Percentiles rank a stretch among this genome's conserved stretches.
Conservation (phyloP, 1,284 basidiomycete genomes). For the Fomitopsis betulina region DNA sequence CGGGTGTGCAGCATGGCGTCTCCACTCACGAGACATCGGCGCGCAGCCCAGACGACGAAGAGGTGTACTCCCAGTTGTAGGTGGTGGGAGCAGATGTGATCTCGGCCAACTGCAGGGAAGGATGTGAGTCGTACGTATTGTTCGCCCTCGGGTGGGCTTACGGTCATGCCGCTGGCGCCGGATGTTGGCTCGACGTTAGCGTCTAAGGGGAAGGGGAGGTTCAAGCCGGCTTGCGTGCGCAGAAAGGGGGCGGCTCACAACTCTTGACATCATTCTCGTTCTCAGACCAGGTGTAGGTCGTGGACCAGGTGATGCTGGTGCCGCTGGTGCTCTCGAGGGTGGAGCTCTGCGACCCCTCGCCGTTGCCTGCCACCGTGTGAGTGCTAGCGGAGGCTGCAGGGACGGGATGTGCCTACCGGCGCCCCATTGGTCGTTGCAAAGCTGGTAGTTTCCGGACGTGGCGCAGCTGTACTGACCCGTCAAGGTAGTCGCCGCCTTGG, state of each 20-base stretch:
- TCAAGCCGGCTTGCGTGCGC: background rate
- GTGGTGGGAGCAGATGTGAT: slow-evolving; percentile 37
- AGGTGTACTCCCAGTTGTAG: slow-evolving; percentile 48
- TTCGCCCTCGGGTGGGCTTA: background rate
- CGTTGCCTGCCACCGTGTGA: slow-evolving; percentile 26
- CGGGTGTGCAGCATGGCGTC: background rate
- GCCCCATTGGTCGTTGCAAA: slow-evolving; percentile 59
- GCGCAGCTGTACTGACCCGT: slow-evolving; percentile 41
- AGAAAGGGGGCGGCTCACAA: slow-evolving; percentile 32
- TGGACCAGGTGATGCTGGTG: slow-evolving; percentile 46
- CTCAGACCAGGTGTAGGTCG: slow-evolving; percentile 52
- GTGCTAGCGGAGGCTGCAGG: background rate
- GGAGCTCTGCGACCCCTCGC: slow-evolving; percentile 46
- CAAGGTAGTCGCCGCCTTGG: slow-evolving; percentile 15
- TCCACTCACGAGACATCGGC: slow-evolving; percentile 48
- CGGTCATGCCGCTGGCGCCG: slow-evolving; percentile 2
- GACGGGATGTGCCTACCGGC: slow-evolving; percentile 27
- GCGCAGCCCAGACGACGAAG: slow-evolving; percentile 40
- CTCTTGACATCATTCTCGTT: slow-evolving; percentile 51
- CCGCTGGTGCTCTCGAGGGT: slow-evolving; percentile 40
- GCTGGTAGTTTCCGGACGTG: slow-evolving; percentile 41
- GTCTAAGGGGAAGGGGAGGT: background rate
- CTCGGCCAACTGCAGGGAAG: background rate
- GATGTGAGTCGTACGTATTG: background rate
- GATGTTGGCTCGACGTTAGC: slow-evolving; percentile 5